A percentile compares a stretch with the other conserved stretches of the same genome.
These are phyloP conservation scores for Aspergillus proliferans DNA, from an alignment of 2,329 filamentous ascomycete genomes.

Conservation along the genomic window DNA sequence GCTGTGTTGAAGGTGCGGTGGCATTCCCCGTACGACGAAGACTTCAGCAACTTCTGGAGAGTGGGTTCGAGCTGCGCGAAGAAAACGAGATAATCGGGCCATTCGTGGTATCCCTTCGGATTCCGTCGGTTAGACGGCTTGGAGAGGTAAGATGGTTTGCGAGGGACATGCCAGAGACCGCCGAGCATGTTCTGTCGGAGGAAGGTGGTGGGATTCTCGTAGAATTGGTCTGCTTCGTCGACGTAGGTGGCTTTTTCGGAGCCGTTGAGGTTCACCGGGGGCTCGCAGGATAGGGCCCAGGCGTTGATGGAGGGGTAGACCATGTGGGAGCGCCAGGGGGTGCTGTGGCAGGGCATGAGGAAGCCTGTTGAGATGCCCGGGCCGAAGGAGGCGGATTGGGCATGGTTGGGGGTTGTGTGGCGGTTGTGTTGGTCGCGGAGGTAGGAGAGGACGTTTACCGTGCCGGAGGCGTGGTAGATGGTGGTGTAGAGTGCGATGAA, in stretches of 20 bases:
- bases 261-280: conserved; percentile 63
- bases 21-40: conserved; percentile 51
- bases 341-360: conserved; percentile 92
- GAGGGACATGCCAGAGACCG: conserved; percentile 28
- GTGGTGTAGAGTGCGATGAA: conserved; percentile 68
- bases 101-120: conserved; percentile 24
- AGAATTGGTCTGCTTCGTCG: conserved; percentile 91
- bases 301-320: conserved; percentile 68
- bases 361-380: conserved; percentile 59
- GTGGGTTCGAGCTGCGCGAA: conserved; percentile 53
- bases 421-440: conserved; percentile 67
- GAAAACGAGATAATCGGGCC: conserved; percentile 47
- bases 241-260: conserved; percentile 62
- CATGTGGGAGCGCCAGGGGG: conserved; percentile 87
- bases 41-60: conserved; percentile 39
- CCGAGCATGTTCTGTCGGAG: conserved; percentile 49
- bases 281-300: conserved; percentile 85
- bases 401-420: conserved; percentile 41
- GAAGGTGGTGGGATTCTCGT: conserved; percentile 58
- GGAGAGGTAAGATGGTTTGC: conserved; percentile 26
- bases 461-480: conserved; percentile 71
- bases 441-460: conserved; percentile 66
- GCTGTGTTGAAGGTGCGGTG: conserved; percentile 56
- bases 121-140: conserved; percentile 2
- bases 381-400: conserved; percentile 22